Conservation (phyloP, 208 protist species). For the Acanthamoeba polyphaga region DNA sequence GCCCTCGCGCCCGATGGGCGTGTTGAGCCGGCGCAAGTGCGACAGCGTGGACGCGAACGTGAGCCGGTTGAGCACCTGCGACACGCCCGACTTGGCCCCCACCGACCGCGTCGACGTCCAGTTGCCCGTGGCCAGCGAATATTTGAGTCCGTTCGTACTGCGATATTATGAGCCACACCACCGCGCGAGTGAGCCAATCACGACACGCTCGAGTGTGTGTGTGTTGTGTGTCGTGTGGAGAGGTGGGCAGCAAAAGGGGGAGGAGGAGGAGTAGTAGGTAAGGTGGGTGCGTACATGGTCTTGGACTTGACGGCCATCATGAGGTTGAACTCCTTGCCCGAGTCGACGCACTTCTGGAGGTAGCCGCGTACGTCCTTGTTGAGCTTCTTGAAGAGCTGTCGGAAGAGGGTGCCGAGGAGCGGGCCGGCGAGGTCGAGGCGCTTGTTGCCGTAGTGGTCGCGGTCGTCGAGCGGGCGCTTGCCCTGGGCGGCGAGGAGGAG, state of each 20-base stretch:
- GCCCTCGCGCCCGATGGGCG: conserved; percentile 95
- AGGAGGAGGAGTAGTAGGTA: not conserved
- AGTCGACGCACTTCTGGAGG: conserved; percentile 83
- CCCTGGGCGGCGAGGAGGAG: conserved; percentile 92
- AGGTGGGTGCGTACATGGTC: conserved; percentile 76
- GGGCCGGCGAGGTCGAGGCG: conserved; percentile 95
- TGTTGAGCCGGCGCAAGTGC: conserved; percentile 98
- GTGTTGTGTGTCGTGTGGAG: too few species aligned
- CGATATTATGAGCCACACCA: not conserved
- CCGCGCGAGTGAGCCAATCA: not conserved
- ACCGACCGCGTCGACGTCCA: conserved; percentile 89
- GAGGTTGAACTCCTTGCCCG: conserved; percentile 86
- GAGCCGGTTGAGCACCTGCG: conserved; percentile 95
- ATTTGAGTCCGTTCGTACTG: conserved; percentile 93
- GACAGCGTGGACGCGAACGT: conserved; percentile 98
- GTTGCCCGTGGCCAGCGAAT: conserved; percentile 98
- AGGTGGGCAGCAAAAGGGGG: too few species aligned
- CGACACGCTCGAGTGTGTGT: not conserved
- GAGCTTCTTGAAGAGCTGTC: conserved; percentile 83
- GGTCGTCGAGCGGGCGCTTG: conserved; percentile 92
- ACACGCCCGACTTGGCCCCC: conserved; percentile 81
- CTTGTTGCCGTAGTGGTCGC: conserved; percentile 97
- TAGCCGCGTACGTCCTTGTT: conserved; percentile 79
- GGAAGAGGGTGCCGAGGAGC: conserved; percentile 93
- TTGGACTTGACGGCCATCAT: conserved; percentile 82